These are phyloP conservation scores for Penicillium odoratum DNA, from an alignment of 495 filamentous ascomycete species.

Conservation along the genomic window DNA sequence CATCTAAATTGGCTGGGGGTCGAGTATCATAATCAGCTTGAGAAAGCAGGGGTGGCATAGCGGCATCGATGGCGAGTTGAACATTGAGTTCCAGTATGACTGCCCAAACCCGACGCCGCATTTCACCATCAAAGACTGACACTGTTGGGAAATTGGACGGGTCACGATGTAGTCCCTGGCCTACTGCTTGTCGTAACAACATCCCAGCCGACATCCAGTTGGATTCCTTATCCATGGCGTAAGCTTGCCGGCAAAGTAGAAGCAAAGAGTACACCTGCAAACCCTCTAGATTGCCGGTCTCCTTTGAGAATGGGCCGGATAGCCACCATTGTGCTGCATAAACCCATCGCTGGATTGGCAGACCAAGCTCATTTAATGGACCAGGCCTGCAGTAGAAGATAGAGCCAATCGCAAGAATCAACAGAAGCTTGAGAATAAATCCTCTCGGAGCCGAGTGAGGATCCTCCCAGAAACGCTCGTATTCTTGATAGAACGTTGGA, in stretches of 20 bases:
- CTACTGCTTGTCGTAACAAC: conserved; percentile 48
- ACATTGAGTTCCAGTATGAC: conserved; percentile 55
- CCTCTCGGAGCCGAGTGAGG: conserved; percentile 27
- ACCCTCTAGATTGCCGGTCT: conserved; percentile 38
- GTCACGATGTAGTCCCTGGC: conserved; percentile 56
- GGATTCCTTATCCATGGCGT: conserved; percentile 39
- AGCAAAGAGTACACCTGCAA: conserved; percentile 53
- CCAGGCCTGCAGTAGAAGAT: conserved; percentile 32
- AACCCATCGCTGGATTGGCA: conserved; percentile 45
- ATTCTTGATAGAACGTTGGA: conserved; percentile 54
- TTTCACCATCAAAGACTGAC: conserved; percentile 47
- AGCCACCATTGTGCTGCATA: conserved; percentile 57
- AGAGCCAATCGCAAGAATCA: conserved; percentile 48
- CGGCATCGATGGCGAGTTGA: conserved; percentile 51
- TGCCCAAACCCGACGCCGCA: conserved; percentile 57
- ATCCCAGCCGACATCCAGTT: conserved; percentile 53
- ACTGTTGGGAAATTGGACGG: conserved; percentile 48
- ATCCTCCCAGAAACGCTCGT: conserved; percentile 44
- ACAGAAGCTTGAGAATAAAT: conserved; percentile 37
- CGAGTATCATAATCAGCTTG: conserved; percentile 52
- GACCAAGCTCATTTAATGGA: conserved; percentile 26
- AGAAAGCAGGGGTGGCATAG: conserved; percentile 49
- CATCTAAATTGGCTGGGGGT: conserved; percentile 51
- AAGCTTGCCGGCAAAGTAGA: conserved; percentile 48
- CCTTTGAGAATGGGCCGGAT: conserved; percentile 47